Base-by-base conservation (phyloP, 2,329 filamentous ascomycete genomes). In the Fusarium pseudocircinatum region DNA sequence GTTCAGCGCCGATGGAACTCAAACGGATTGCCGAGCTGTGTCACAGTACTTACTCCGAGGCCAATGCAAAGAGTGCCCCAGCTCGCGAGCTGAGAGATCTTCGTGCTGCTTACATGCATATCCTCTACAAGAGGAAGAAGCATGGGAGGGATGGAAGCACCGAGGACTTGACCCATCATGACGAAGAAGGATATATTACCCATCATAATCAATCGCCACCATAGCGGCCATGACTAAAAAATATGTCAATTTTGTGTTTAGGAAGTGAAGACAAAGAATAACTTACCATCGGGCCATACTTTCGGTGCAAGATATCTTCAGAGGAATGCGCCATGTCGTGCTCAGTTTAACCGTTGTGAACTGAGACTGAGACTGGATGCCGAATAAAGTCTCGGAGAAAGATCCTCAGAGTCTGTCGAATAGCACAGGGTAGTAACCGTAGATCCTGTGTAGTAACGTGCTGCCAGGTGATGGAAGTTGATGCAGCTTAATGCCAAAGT, bases 381-480 rank as follows among this genome's bases (percentile, higher is more conserved):
- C 16, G 4, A 26, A 26, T 8, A 6, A 26, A 20, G 2, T n/a
- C n/a, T n/a, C n/a, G n/a, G n/a, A n/a, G n/a, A n/a, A n/a, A n/a
- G n/a, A n/a, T n/a, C n/a, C n/a, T 13, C 42, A 26, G 42, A 39
- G 7, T 2, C 20, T 39, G 0, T 6, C 10, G 3, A 30, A 0
- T 7, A 7, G 5, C 7, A 7, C 7, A 6, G 10, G 12, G 10
- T n/a, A 4, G 6, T 3, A 9, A 16, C 8, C 14, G 10, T 2
- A 9, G 22, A 49, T 12, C 3, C 2, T 9, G 2, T 22, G 9
- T 30, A n/a, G 4, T 6, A 3, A 16, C 4, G 15, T 20, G 47
- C 6, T 34, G 7, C 1, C 14, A 13, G 28, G 1, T 5, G 0
- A 9, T 4, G 4, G 9, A 8, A 2, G 1, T 49, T 3, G 1